Evolutionary conservation across 2,329 filamentous ascomycete genomes (phyloP).

Genomic region (Xylaria polymorpha): DNA sequence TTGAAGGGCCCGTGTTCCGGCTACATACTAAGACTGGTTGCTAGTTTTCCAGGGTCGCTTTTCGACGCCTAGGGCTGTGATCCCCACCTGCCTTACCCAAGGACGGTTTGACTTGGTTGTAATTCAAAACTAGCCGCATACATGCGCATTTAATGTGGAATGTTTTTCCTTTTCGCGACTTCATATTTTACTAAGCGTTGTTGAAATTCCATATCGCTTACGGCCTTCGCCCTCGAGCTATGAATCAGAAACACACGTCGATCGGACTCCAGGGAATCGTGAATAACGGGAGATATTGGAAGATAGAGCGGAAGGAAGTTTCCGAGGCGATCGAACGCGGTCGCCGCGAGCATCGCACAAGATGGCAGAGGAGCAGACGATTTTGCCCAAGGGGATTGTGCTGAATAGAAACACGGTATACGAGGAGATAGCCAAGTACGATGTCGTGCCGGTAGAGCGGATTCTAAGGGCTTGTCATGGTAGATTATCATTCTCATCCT

Average conservation of each 20-base stretch:
- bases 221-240: constrained; percentile 31
- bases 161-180: constrained; percentile 2
- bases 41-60: constrained; percentile 1
- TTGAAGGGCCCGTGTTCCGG: constrained; percentile 3
- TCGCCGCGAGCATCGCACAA: constrained; percentile 44
- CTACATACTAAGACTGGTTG: constrained; percentile 6
- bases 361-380: constrained; percentile 51
- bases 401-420: constrained; percentile 65
- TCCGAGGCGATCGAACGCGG: constrained; percentile 30
- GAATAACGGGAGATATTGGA: constrained; percentile 36
- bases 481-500: constrained; percentile 48
- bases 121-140: constrained; percentile 15
- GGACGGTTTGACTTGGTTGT: neutral
- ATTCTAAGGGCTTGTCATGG: constrained; percentile 69
- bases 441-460: constrained; percentile 63
- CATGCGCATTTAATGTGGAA: constrained; percentile 13
- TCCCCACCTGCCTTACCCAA: constrained; percentile 14
- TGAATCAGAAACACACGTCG: constrained; percentile 36
- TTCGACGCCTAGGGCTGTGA: constrained; percentile 5
- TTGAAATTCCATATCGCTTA: constrained; percentile 20
- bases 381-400: constrained; percentile 69
- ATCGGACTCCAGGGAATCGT: constrained; percentile 32
- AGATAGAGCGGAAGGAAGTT: constrained; percentile 27
- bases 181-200: constrained; percentile 10
- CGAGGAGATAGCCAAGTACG: constrained; percentile 64